phyloP scores from a whole-genome alignment of 2,329 filamentous ascomycete species.

The Nakataea oryzae region DNA sequence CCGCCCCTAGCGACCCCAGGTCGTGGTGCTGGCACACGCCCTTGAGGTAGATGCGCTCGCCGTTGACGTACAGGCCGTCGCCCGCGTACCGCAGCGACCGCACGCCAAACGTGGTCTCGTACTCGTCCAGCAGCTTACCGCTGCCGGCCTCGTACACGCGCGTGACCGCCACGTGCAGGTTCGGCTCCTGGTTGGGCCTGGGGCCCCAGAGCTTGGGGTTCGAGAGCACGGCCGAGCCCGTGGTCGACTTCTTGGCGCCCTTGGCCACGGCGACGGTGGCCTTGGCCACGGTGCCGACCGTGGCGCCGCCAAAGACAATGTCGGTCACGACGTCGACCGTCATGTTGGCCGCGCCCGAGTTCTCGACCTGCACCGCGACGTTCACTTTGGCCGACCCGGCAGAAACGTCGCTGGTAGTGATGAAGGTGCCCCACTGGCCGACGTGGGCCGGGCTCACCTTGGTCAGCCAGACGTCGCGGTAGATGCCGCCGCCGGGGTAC shows the following conservation, averaged over 20 bases:
- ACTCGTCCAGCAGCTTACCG: constrained; percentile 19
- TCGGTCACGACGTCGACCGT: constrained; percentile 28
- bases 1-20: constrained; percentile 35
- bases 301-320: constrained; percentile 26
- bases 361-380: constrained; percentile 34
- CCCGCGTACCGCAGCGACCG: constrained; percentile 28
- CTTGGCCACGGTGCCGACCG: constrained; percentile 22
- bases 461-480: constrained; percentile 42
- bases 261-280: constrained; percentile 17
- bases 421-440: constrained; percentile 36
- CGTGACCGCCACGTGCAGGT: constrained; percentile 36
- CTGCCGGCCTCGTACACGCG: constrained; percentile 16
- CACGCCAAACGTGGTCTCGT: constrained; percentile 40
- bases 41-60: constrained; percentile 28
- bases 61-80: constrained; percentile 35
- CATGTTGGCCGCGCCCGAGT: constrained; percentile 20
- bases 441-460: constrained; percentile 35
- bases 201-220: constrained; percentile 39
- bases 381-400: constrained; percentile 30
- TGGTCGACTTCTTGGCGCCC: constrained; percentile 20
- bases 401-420: constrained; percentile 35
- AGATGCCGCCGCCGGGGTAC: constrained; percentile 46
- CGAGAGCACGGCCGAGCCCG: constrained; percentile 20
- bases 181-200: constrained; percentile 29
- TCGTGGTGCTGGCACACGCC: constrained; percentile 42